Evolutionary conservation across 2,329 filamentous ascomycete species (phyloP), one percentile per base, ranked within the genome.

Genomic region (Fusarium devonianum): DNA sequence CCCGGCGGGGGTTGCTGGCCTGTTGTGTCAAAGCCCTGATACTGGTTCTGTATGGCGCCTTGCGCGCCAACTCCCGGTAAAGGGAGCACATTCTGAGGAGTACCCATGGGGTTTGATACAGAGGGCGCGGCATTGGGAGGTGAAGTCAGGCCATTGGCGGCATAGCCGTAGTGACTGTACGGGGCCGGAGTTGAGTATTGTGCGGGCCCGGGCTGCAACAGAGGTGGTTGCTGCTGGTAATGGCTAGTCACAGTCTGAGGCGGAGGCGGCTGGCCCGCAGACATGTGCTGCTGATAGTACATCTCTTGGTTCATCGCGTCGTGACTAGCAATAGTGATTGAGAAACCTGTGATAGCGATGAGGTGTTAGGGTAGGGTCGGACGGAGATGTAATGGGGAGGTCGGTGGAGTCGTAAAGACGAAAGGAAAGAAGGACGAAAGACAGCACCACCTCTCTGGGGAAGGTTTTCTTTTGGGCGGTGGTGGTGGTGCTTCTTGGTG

Each of bases 1-100:
- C 93, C 93, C 3, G 90, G 89, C 7, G 94, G 94, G 13, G 92
- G 90, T 51, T 96, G 77, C 71, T 97, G 94, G 7, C 94, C 94
- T n/a, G 90, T 95, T 7, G 87, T 88, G 69, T 97, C 94, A 60
- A 84, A 85, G 4, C 77, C 77, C 43, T 74, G 70, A 68, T 89
- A 92, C 18, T 80, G 75, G 59, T 82, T 81, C 35, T 77, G 76
- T 67, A 82, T 80, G 25, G 63, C 50, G 14, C 73, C 75, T 34
- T 83, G 75, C 62, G 76, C 77, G 43, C 73, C 66, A 13, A 80
- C 75, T 51, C 88, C 76, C 43, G 89, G 89, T 7, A 92, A 78
- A 26, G 91, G 83, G 56, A 94, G 81, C 5, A 90, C 84, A 29
- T 86, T 85, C 61, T 72, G 72, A 7, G 62, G 78, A 26, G 45